Base-by-base conservation (phyloP, 495 filamentous ascomycete species). In the Aspergillus cristatus region DNA sequence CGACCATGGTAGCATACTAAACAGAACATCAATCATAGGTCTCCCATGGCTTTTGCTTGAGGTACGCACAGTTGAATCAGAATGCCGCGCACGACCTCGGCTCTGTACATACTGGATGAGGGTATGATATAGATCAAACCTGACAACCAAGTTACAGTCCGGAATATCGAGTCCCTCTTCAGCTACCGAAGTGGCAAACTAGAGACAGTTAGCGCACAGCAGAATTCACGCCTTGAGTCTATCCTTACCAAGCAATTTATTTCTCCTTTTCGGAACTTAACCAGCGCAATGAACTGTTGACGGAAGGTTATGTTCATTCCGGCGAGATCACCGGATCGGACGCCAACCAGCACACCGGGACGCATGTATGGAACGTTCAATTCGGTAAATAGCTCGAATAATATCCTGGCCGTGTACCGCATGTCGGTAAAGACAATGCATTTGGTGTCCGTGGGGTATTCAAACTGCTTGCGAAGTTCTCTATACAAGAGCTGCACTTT, bases 91-190 rank as follows among this genome's bases (percentile, higher is more conserved):
- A 45, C 91, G 73, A n/a, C 91, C 91, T 25, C 88, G 74, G 14
- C 89, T 96, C 55, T 98, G 91, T 13, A 98, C 81, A 56, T 96
- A 97, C 53, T 94, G 86, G 39, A 98, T 97, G 55, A 95, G 67
- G 0, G 91, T 95, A 7, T 74, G 57, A 57, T 88, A 94, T n/a
- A 95, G 71, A 55, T 96, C 82, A 51, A 96, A 98, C 64, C 81
- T 72, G 34, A 98, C 74, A 15, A 98, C 76, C 11, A 93, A 58
- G 46, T 94, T 96, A 69, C 91, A 98, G 47, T 94, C 86, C 0
- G 90, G 89, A 31, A 97, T 89, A 60, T 98, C 91, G 22, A 98
- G 75, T 4, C 91, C 91, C 59, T 98, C 91, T 56, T 98, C 91
- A 2, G 84, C 91, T 3, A 96, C 83, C 1, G 86, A 88, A 3